Evolutionary conservation across 2,329 filamentous ascomycete genomes (phyloP), one percentile per base, ranked within the genome.

Genomic region (Boeremia exigua): DNA sequence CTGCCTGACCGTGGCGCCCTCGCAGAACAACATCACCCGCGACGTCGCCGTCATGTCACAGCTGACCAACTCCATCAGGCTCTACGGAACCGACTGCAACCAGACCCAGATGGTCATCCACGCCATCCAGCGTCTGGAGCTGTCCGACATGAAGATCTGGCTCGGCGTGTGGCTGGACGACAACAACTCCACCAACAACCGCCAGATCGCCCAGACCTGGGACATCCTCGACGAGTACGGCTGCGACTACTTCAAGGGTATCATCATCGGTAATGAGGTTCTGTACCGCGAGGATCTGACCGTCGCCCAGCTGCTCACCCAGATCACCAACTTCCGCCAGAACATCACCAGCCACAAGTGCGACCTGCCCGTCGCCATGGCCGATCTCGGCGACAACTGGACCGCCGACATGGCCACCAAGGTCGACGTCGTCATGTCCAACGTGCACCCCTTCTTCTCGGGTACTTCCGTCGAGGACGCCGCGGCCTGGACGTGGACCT

Each of bases 41-140:
- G 94, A 98, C 72, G 80, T 97, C 55, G 94, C 95, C 1, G 88
- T 97, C 9, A 86, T 98, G 47, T 92, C 90, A 11, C 92, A 96
- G 73, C 81, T 98, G 38, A 96, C 92, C 56, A 93, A 96, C 72
- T 88, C 87, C 3, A 85, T 98, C 43, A 88, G 94, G 7, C 82
- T 97, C 1, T 98, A 98, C 73, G 94, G 94, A 45, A 98, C 92
- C 11, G 94, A 98, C 78, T 98, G 94, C 82, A 97, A 97, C 76
- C 94, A 98, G 77, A 98, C 94, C 0, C 86, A 96, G 75, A 95
- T 98, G 90, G 86, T 96, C 0, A 80, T 98, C 8, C 88, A 95
- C 67, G 88, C 93, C 17, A 88, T 98, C 65, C 82, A 90, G 54
- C 83, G 83, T 46, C 82, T 98, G 11, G 82, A 88, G 48, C 79